Base-by-base conservation (phyloP, 768 basidiomycete genomes). In the Suillus brevipes region DNA sequence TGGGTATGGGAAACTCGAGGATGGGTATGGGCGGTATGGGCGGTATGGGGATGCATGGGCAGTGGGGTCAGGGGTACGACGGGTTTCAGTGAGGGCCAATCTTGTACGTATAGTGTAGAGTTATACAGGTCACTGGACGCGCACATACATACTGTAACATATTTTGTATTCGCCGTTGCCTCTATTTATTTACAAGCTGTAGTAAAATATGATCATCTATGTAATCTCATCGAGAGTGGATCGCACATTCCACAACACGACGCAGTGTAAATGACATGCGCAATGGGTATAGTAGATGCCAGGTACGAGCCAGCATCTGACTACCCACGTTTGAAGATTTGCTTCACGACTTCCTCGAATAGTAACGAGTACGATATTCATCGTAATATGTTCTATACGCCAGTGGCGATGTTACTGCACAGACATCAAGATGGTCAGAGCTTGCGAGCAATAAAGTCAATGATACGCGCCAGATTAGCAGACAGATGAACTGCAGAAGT, bases 31-130 rank as follows among this genome's bases (percentile, higher is more conserved):
- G 72, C n/a, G 77, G 77, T n/a, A 79, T 79, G 77, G 75, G 72
- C 23, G 77, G 77, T 23, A 79, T 79, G 77, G 75, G 78, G 16
- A 80, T 81, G 77, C 50, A 52, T 31, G 77, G 78, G 61, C 77
- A 78, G 55, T 77, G 76, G 77, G 78, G 72, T 68, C 73, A 78
- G 52, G 72, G 72, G 64, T 76, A 75, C 42, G 75, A 76, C 13
- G 70, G 73, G 12, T 76, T 73, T 68, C 75, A 78, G 64, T 76
- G 47, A 70, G 16, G 25, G 18, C 18, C 57, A 59, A 28, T 58
- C 18, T 59, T 42, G 40, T 58, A 25, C 14, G 57, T 20, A 18
- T 18, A 25, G 40, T 59, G 18, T 59, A 40, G 58, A 42, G 6
- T 28, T 20, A 42, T 28, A 18, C 40, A 59, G 58, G 25, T 59